A percentile compares a stretch with the other conserved stretches of the same genome.
phyloP scores from a whole-genome alignment of 345 rosid species.

The Pelargonium nanum region DNA sequence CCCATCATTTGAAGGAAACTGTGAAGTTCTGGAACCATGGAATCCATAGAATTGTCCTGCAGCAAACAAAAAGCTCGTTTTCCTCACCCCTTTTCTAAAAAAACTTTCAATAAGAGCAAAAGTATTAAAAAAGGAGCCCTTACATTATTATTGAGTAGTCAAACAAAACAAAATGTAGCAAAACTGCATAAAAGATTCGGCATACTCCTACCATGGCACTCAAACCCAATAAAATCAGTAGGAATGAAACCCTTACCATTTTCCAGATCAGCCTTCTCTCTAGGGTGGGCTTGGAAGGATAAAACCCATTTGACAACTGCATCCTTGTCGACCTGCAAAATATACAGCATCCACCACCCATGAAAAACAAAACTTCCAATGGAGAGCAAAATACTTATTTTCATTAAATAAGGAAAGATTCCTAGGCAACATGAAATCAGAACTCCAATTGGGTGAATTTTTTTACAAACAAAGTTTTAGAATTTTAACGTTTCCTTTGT shows the following conservation, averaged over 20 bases:
- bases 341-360: not conserved
- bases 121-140: too few relatives aligned
- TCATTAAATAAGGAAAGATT: not conserved
- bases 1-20: constrained; percentile 44
- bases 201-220: not conserved
- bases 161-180: not conserved
- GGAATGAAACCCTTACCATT: constrained; percentile 35
- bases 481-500: too few relatives aligned
- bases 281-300: constrained; percentile 61
- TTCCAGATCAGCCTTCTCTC: constrained; percentile 25
- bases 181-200: not conserved
- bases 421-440: not conserved
- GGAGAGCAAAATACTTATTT: not conserved
- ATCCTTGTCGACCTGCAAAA: constrained; percentile 53
- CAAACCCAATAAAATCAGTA: constrained; percentile 1
- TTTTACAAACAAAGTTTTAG: too few relatives aligned
- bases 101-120: not conserved
- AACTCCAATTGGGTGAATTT: not conserved
- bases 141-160: too few relatives aligned
- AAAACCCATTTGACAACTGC: constrained; percentile 63
- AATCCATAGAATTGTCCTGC: constrained; percentile 86
- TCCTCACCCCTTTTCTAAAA: not conserved
- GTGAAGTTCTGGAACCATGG: constrained; percentile 66
- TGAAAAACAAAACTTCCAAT: too few relatives aligned
- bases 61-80: constrained; percentile 11